Percentiles rank a stretch among this genome's conserved stretches.
These are phyloP conservation scores for Stagonosporopsis chrysanthemi DNA, from an alignment of 2,329 filamentous ascomycete genomes.

Conservation along the genomic window DNA sequence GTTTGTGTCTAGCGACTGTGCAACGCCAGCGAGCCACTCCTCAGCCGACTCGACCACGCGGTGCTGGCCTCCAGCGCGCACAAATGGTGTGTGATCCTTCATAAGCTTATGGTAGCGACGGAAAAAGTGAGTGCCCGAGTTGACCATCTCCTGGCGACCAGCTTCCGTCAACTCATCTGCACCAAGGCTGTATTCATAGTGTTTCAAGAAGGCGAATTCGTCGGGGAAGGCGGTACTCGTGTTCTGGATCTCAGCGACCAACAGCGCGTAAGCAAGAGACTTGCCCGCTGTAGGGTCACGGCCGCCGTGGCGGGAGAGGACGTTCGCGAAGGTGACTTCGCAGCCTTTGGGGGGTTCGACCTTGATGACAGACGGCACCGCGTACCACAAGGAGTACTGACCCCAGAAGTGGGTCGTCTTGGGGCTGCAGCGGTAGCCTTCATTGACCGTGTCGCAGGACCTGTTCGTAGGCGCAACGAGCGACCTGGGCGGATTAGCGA, in stretches of 20 bases:
- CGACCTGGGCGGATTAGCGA: conserved; percentile 29
- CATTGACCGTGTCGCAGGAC: conserved; percentile 61
- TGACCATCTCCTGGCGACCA: conserved; percentile 73
- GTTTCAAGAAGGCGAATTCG: conserved; percentile 72
- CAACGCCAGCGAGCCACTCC: conserved; percentile 79
- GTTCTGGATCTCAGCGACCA: conserved; percentile 71
- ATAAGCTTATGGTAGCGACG: conserved; percentile 72
- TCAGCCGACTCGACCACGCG: conserved; percentile 77
- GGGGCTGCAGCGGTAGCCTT: conserved; percentile 69
- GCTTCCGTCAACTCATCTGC: conserved; percentile 73
- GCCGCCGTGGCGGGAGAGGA: conserved; percentile 85
- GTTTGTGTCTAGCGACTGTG: conserved; percentile 59
- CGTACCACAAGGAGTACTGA: conserved; percentile 86
- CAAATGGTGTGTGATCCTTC: conserved; percentile 67
- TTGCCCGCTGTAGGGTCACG: conserved; percentile 79
- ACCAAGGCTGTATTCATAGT: conserved; percentile 75
- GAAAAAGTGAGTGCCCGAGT: conserved; percentile 80
- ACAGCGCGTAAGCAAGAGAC: conserved; percentile 66
- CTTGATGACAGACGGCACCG: conserved; percentile 72
- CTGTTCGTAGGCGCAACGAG: conserved; percentile 25
- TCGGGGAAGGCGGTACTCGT: conserved; percentile 63
- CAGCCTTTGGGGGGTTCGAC: conserved; percentile 70
- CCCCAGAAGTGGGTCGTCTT: conserved; percentile 77
- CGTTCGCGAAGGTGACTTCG: conserved; percentile 77
- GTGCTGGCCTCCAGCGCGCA: conserved; percentile 73